These are phyloP conservation scores for Lagenidium sp. DNA, from an alignment of 352 stramenopile species.

Conservation along the genomic window DNA sequence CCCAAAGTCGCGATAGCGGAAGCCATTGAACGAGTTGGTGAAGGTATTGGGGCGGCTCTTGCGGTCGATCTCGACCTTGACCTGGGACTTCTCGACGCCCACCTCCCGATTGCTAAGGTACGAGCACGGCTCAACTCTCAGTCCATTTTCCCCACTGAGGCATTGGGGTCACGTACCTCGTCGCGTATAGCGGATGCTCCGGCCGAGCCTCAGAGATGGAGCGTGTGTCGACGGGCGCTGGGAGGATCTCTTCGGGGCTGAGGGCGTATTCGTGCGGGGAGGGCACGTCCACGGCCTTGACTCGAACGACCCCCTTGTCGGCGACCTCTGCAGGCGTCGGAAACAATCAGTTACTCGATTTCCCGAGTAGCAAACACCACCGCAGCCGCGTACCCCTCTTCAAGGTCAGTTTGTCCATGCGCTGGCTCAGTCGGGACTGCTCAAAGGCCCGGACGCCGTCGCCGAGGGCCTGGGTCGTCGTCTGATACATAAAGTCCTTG, in stretches of 20 bases:
- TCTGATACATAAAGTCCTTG: conserved; percentile 79
- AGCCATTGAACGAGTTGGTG: conserved; percentile 81
- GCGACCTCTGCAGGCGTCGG: conserved; percentile 58
- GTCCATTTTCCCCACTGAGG: no score
- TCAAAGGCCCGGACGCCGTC: conserved; percentile 29
- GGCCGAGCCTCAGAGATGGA: conserved; percentile 44
- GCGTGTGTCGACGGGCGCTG: conserved; percentile 39
- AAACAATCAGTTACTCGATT: not conserved
- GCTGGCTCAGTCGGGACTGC: conserved; percentile 51
- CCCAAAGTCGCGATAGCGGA: conserved; percentile 75
- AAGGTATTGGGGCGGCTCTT: conserved; percentile 61
- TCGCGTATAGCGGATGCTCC: conserved; percentile 68
- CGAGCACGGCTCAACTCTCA: not conserved
- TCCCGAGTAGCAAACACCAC: not conserved
- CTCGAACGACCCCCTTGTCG: conserved; percentile 32
- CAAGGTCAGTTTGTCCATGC: conserved; percentile 66
- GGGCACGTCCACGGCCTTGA: conserved; percentile 47
- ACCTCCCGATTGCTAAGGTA: conserved; percentile 41
- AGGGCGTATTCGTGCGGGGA: conserved; percentile 39
- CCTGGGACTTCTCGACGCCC: conserved; percentile 59
- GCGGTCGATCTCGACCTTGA: conserved; percentile 63
- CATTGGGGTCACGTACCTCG: conserved; percentile 22
- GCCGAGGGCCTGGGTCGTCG: conserved; percentile 42
- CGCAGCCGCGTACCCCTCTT: conserved; percentile 35
- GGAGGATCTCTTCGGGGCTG: conserved; percentile 40